Conservation (phyloP, 345 rosid genomes). For the Lumnitzera littorea region DNA sequence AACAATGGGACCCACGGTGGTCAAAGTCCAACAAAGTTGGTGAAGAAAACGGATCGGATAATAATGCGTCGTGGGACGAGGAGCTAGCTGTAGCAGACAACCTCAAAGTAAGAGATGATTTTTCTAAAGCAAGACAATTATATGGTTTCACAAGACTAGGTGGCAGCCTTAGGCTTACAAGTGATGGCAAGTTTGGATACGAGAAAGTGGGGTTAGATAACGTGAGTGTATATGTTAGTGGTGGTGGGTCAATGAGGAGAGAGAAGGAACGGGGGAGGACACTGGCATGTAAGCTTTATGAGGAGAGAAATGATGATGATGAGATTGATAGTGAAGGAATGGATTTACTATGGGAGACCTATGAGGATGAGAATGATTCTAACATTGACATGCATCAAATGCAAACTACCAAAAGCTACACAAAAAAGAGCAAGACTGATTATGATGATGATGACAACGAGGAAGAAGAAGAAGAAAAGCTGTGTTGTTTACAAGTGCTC, state of each 20-base stretch:
- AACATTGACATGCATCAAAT: constrained; percentile 15
- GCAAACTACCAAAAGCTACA: constrained; percentile 15
- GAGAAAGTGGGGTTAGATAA: constrained; percentile 11
- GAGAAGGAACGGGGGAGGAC: constrained; percentile 98
- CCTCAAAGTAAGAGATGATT: constrained; percentile 7
- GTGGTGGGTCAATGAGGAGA: constrained; percentile 71
- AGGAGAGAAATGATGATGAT: constrained; percentile 62
- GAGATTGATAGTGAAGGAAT: constrained; percentile 44
- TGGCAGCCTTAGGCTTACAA: constrained; percentile 13
- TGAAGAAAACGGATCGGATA: neutral
- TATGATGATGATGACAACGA: constrained; percentile 22
- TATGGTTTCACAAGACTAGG: constrained; percentile 9
- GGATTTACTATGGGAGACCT: constrained; percentile 93
- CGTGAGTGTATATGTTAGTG: constrained; percentile 22
- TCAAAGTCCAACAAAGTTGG: constrained; percentile 41
- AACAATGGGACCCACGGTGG: constrained; percentile 22
- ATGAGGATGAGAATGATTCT: constrained; percentile 44
- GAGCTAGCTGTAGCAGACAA: constrained; percentile 5
- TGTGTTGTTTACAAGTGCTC: constrained; percentile 85
- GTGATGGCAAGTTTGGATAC: neutral
- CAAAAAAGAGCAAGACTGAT: constrained; percentile 17
- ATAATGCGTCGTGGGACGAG: no score
- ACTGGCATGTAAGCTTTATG: constrained; percentile 83
- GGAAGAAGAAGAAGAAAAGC: constrained; percentile 28
- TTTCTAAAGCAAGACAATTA: neutral